Conservation (phyloP, 2,329 filamentous ascomycete genomes). For the Neurospora sp. region DNA sequence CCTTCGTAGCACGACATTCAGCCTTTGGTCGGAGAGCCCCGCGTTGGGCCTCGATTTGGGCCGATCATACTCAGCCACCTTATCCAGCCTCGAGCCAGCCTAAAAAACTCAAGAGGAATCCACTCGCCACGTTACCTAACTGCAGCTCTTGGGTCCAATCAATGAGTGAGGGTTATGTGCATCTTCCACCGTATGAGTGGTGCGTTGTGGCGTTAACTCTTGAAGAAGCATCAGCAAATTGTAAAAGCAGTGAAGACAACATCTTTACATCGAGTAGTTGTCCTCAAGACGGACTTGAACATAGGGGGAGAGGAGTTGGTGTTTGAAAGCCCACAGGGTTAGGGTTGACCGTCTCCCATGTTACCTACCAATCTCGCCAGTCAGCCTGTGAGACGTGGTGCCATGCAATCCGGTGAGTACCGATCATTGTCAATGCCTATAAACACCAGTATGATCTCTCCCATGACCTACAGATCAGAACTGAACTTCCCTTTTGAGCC, state of each 20-base stretch:
- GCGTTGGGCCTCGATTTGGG: not conserved
- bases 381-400: not conserved
- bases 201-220: not conserved
- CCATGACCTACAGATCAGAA: not conserved
- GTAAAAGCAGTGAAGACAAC: not conserved
- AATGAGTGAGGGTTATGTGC: not conserved
- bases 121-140: not conserved
- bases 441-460: not conserved
- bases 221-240: not conserved
- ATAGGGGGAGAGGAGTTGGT: not conserved
- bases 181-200: not conserved
- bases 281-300: not conserved
- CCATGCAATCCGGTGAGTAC: not conserved
- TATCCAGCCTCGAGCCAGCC: too few relatives aligned
- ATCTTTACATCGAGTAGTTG: not conserved
- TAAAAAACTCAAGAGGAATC: not conserved
- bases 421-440: not conserved
- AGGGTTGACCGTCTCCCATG: not conserved
- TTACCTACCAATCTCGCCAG: not conserved
- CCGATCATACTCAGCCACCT: not conserved
- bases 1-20: not conserved
- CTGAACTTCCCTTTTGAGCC: not conserved
- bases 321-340: not conserved
- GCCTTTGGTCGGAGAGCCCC: not conserved
- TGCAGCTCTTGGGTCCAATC: not conserved